Base-by-base conservation (phyloP, 106 monocot species). In the Hemerocallis citrina region DNA sequence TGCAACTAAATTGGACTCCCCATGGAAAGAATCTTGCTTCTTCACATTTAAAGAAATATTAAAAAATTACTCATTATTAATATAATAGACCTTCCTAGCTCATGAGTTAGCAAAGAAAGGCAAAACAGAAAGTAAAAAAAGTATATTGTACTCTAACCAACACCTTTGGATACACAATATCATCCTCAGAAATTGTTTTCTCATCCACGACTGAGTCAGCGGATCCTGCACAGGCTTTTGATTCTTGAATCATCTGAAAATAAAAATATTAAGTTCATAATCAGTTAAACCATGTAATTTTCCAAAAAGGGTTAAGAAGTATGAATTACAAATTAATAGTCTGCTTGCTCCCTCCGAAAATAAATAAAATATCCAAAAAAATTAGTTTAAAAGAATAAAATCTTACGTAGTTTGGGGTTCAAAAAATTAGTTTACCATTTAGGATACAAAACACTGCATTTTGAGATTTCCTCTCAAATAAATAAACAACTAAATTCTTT, bases 151-250 rank as follows among this genome's bases (percentile, higher is more conserved):
- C 5, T 38, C 28, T 24, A 44, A 34, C 43, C 62, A 45, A 11
- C 25, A 83, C 89, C 85, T 79, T 77, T 6, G 70, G 72, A 37
- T 81, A 79, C 34, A 79, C 15, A 41, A 81, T 81, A 21, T 93
- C 85, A 72, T 88, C 85, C 62, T 88, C 85, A 30, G 85, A 72
- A 14, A 85, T 89, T 29, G 72, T 82, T 59, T 89, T 93, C 68
- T 93, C 93, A 9, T 94, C 83, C 34, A 55, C 49, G 22, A 55
- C 41, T 43, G 35, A 25, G n/a, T 46, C 38, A 40, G 49, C 42
- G 41, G 41, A 33, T 77, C 55, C 79, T 65, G 16, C 69, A 75
- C 65, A 65, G 56, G 30, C 68, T 66, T n/a, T 63, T 51, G 19
- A 79, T 79, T 42, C 75, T 75, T 85, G 85, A 65, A 94, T 63